Evolutionary conservation across 1,284 basidiomycete species (phyloP), one percentile per base, ranked within the genome.

Genomic region (Coniferiporia weirii): DNA sequence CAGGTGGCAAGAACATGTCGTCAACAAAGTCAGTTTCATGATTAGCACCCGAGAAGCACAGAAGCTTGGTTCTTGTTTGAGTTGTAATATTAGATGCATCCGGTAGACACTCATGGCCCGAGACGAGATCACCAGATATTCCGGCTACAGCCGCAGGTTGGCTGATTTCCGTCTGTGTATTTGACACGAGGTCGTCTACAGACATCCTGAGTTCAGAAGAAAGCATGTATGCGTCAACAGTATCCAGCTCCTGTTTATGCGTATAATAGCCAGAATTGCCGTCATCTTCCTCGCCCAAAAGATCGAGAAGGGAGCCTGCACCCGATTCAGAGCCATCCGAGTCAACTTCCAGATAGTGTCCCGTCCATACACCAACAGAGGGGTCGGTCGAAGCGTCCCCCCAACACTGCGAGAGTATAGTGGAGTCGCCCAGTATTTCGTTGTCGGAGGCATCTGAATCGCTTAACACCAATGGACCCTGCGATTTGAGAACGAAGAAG

Each of bases 31-130:
- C 43, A 12, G 19, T 27, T 56, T 56, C 54, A 34, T 38, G 45
- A 53, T 52, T 44, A 58, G 50, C 57, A 48, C 36, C 27, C 32
- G 36, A 51, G 56, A 57, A 46, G 43, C 43, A 52, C 10, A 32
- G 27, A 27, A 20, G 44, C 44, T 4, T n/a, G 32, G 35, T 17
- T 17, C 49, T 8, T 45, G 43, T 38, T 13, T 46, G 50, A 2
- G 27, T 12, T 32, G 49, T 17, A 35, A 50, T n/a, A 27, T 49
- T 43, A 32, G 44, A 4, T 52, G 43, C 34, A 7, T 51, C 36
- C 36, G 51, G 20, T 9, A 34, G 32, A 53, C 6, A 20, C 13
- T 5, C 22, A 10, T 43, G 4, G 43, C 38, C 13, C 40, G 20
- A 35, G 49, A 34, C 38, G 8, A 12, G 56, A 43, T 52, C 40